A percentile compares a stretch with the other conserved stretches of the same genome.
phyloP scores from a whole-genome alignment of 2,329 filamentous ascomycete genomes.

The Chaetomium sp. region DNA sequence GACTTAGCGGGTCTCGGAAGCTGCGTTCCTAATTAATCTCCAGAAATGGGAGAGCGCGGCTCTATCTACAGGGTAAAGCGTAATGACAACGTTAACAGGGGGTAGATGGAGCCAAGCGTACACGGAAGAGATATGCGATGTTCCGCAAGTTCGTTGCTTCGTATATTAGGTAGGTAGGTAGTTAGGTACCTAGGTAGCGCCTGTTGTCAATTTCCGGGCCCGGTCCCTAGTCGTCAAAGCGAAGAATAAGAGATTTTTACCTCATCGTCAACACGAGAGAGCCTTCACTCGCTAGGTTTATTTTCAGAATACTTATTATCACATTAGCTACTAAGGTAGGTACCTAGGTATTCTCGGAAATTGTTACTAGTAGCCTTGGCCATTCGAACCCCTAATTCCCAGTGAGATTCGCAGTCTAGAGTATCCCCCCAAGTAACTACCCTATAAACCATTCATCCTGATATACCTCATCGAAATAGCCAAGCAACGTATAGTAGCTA shows the following conservation, averaged over 20 bases:
- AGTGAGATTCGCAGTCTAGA: slow-evolving; percentile 33
- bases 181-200: too few relatives aligned
- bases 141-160: too few relatives aligned
- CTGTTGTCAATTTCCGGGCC: too few relatives aligned
- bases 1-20: too few relatives aligned
- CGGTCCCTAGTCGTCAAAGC: not conserved
- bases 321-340: too few relatives aligned
- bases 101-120: not conserved
- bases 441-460: slow-evolving; percentile 38
- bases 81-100: too few relatives aligned
- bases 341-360: not conserved
- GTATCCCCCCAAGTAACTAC: slow-evolving; percentile 35
- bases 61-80: too few relatives aligned
- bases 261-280: not conserved
- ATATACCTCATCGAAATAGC: slow-evolving; percentile 47
- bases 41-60: slow-evolving; percentile 36
- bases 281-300: not conserved
- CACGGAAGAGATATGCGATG: too few relatives aligned
- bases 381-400: not conserved
- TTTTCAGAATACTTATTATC: not conserved
- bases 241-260: not conserved
- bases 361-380: not conserved
- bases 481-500: slow-evolving; percentile 47
- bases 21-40: slow-evolving; percentile 39
- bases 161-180: too few relatives aligned